Evolutionary conservation across 345 rosid genomes (phyloP), one percentile per base, ranked within the genome.

Genomic region (Rhizophora apiculata): DNA sequence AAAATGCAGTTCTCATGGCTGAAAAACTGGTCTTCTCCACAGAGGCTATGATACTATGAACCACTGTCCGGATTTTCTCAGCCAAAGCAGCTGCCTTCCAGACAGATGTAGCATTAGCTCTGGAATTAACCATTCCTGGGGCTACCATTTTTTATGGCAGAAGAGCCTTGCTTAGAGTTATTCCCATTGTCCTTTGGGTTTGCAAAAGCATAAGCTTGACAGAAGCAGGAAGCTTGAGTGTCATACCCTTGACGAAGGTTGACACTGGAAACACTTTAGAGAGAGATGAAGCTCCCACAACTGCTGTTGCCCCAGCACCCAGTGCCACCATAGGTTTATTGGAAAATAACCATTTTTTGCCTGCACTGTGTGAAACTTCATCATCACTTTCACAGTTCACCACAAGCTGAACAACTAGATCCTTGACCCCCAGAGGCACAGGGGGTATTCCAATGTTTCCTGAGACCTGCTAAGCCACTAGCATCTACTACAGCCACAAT

Each of bases 261-360:
- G 99, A 92, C 68, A 85, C 88, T 29, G 92, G 85, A 64, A 88
- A 80, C 58, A 77, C 86, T 79, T 95, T 92, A 36, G 94, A 76
- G 61, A 95, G 64, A 37, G 98, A 92, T 37, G 99, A 87, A 69
- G 83, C 92, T 66, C 98, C 96, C 65, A 92, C 66, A 59, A 86
- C 81, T 34, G 97, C 92, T 10, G 96, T 83, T 30, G 97, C 99
- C 64, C 99, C 94, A 1, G 98, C 98, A 76, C 99, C 91, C 67
- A 88, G 87, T 30, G 97, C 96, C 59, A 90, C 86, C 64, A 88
- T 83, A 9, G 98, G 87, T 69, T 87, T 92, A 73, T 74, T 78
- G 49, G 86, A 77, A 32, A 90, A 73, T 63, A 75, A 52, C 48
- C 84, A 36, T 74, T 81, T 87, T 62, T 74, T 73, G 69, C 81